Conservation (phyloP, 163 green algal species). For the Volvox carteri region DNA sequence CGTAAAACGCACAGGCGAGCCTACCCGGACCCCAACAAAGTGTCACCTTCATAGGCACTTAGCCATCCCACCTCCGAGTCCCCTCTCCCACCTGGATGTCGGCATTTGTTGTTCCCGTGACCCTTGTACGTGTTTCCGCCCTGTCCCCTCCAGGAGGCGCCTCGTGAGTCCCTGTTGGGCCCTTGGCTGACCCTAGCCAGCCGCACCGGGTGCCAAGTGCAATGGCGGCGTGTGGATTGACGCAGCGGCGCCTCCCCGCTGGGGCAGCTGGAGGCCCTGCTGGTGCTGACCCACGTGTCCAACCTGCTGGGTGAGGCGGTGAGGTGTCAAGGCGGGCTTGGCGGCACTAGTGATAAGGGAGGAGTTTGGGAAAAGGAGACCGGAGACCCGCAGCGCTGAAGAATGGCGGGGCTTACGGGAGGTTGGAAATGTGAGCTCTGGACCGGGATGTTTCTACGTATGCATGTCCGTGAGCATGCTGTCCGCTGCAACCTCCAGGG, state of each 20-base stretch:
- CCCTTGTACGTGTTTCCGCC: no score
- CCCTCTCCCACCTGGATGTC: no score
- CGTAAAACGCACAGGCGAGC: no score
- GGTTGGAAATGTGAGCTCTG: not conserved
- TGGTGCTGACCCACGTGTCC: constrained; percentile 52
- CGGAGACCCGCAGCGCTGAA: no score
- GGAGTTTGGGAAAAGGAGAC: no score
- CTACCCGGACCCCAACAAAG: no score
- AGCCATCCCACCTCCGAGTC: no score
- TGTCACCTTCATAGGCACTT: no score
- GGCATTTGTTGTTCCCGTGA: no score
- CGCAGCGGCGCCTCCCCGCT: not conserved
- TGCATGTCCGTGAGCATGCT: no score
- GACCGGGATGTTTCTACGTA: not conserved
- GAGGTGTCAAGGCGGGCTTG: no score
- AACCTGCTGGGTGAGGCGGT: constrained; percentile 47
- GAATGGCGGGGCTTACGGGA: not conserved
- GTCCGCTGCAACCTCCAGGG: not conserved
- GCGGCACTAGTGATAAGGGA: no score
- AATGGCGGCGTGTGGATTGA: constrained; percentile 27
- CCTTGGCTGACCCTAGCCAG: constrained; percentile 28
- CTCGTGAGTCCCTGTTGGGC: constrained; percentile 36
- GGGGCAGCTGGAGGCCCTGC: not conserved
- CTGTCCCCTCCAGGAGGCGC: constrained; percentile 23
- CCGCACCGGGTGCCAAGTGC: not conserved